A percentile compares a stretch with the other conserved stretches of the same genome.
Conservation (phyloP, 192 early-diverging fungal species). For the Coemansia sp. region DNA sequence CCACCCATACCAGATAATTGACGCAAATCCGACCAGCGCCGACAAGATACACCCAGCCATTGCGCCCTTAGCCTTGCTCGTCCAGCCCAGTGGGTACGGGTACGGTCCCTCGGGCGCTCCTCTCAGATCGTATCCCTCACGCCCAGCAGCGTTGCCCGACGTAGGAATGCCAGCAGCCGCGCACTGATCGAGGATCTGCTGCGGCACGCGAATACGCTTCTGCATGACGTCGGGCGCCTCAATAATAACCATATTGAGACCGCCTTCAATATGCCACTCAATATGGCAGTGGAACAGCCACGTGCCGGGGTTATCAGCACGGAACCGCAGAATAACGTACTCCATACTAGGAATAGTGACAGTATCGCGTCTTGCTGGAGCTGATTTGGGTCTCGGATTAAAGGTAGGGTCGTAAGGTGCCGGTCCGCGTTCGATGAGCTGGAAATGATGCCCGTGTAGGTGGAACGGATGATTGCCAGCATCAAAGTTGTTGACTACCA, state of each 20-base stretch:
- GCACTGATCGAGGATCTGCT: conserved; percentile 65
- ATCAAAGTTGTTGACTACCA: conserved; percentile 76
- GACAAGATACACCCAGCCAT: conserved; percentile 69
- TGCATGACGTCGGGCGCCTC: conserved; percentile 71
- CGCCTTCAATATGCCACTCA: conserved; percentile 62
- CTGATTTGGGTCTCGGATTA: conserved; percentile 40
- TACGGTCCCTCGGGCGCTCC: conserved; percentile 58
- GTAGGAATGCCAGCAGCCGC: conserved; percentile 56
- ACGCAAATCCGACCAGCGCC: conserved; percentile 70
- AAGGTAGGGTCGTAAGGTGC: conserved; percentile 58
- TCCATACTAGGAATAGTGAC: conserved; percentile 67
- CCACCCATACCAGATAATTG: conserved; percentile 75
- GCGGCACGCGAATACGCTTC: conserved; percentile 55
- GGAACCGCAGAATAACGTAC: conserved; percentile 70
- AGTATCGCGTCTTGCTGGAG: conserved; percentile 74
- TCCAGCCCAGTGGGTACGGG: conserved; percentile 60
- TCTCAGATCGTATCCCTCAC: conserved; percentile 61
- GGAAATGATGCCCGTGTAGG: conserved; percentile 82
- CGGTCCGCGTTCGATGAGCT: conserved; percentile 65
- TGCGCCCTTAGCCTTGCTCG: conserved; percentile 66
- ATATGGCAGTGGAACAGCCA: conserved; percentile 88
- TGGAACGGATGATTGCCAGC: conserved; percentile 77
- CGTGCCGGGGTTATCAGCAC: conserved; percentile 77
- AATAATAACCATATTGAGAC: conserved; percentile 68
- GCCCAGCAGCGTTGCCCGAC: conserved; percentile 74